Evolutionary conservation across 2,329 filamentous ascomycete species (phyloP).

Genomic region (Microcyclospora tardicrescens): DNA sequence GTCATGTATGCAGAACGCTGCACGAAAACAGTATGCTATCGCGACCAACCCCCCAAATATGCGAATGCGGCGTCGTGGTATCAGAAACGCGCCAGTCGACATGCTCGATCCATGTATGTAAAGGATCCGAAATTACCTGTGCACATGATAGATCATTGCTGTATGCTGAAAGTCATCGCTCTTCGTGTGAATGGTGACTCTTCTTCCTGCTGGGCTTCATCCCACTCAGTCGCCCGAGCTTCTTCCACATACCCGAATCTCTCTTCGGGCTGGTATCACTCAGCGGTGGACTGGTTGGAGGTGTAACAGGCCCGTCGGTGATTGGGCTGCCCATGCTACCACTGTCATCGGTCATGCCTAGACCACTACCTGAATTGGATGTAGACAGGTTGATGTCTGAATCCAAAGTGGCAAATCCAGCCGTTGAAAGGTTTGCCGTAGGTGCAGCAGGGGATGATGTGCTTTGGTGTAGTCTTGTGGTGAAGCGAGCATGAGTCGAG

Average conservation of each 20-base stretch:
- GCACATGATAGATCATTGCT: no score
- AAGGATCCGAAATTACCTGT: not conserved
- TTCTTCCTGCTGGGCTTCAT: conserved; percentile 24
- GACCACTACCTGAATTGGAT: conserved; percentile 25
- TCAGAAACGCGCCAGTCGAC: no score
- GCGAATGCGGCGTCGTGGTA: no score
- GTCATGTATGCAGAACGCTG: no score
- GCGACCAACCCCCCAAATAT: no score
- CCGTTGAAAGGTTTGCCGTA: conserved; percentile 5
- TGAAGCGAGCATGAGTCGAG: conserved; percentile 21
- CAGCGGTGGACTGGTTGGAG: conserved; percentile 57
- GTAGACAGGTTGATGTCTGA: conserved; percentile 16
- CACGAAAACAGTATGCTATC: no score
- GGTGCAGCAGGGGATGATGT: conserved; percentile 17
- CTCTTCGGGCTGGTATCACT: conserved; percentile 22
- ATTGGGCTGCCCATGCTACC: conserved; percentile 26
- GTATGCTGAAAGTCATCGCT: conserved; percentile 4
- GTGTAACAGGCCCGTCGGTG: conserved; percentile 46
- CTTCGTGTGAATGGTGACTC: conserved; percentile 17
- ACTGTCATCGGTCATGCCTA: conserved; percentile 50
- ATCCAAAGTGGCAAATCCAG: conserved; percentile 6
- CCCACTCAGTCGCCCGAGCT: conserved; percentile 24
- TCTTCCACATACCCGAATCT: conserved; percentile 27
- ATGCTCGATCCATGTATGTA: not conserved
- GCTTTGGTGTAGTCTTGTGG: conserved; percentile 20